These are phyloP conservation scores for Penicillium digitatum DNA, from an alignment of 2,329 filamentous ascomycete species.

Conservation along the genomic window DNA sequence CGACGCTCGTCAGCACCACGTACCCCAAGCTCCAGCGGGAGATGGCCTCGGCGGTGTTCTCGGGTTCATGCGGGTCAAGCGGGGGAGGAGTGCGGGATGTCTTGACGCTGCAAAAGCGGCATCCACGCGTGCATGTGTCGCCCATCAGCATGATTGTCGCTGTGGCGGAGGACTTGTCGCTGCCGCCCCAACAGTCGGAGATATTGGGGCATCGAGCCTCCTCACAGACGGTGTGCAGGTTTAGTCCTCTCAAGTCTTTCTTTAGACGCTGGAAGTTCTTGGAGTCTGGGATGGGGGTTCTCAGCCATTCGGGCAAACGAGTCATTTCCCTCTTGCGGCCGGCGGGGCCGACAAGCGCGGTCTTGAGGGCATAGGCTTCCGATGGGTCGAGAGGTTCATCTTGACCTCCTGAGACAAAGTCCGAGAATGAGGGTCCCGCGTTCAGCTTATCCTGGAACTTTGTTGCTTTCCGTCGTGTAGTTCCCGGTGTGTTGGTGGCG, in stretches of 20 bases:
- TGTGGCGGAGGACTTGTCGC: constrained; percentile 81
- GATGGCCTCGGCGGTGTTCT: constrained; percentile 92
- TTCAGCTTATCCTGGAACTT: constrained; percentile 62
- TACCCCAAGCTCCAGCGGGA: constrained; percentile 92
- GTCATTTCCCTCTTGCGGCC: constrained; percentile 64
- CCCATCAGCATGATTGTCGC: constrained; percentile 99
- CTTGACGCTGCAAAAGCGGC: constrained; percentile 96
- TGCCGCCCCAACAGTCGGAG: constrained; percentile 94
- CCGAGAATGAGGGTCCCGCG: constrained; percentile 59
- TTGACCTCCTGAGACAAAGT: constrained; percentile 54
- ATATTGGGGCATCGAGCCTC: constrained; percentile 97
- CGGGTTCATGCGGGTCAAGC: constrained; percentile 91
- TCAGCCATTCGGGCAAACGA: constrained; percentile 87
- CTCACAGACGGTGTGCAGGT: constrained; percentile 93
- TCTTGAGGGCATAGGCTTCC: constrained; percentile 59
- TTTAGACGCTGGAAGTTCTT: constrained; percentile 94
- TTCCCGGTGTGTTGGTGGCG: constrained; percentile 30
- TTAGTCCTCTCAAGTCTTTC: constrained; percentile 81
- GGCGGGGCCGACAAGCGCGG: constrained; percentile 57
- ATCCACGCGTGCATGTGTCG: constrained; percentile 93
- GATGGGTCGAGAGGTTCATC: constrained; percentile 41
- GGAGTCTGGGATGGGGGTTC: constrained; percentile 84
- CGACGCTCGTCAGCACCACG: constrained; percentile 88
- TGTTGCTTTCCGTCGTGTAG: constrained; percentile 54
- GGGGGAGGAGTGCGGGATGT: constrained; percentile 72